Percentiles rank a stretch among this genome's conserved stretches.
Conservation (phyloP, 2,329 filamentous ascomycete genomes). For the Epichloe baconii region DNA sequence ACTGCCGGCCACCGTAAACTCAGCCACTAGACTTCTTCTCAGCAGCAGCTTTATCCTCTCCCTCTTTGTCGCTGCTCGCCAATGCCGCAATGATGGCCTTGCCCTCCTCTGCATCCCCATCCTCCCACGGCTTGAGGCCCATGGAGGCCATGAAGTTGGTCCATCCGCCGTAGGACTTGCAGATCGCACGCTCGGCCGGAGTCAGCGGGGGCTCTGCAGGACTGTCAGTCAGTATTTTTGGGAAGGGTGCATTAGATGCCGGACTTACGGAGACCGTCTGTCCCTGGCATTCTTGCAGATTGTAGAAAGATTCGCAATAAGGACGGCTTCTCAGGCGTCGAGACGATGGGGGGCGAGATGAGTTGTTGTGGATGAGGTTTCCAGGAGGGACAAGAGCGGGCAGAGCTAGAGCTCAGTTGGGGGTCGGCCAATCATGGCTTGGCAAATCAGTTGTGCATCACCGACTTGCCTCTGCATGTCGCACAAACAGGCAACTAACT, state of each 20-base stretch:
- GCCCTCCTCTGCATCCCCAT: neutral
- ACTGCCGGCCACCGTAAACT: neutral
- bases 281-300: neutral
- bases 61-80: neutral
- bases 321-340: neutral
- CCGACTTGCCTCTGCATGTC: too few species aligned
- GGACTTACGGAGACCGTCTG: neutral
- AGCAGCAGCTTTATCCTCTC: neutral
- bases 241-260: too few species aligned
- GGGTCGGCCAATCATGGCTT: too few species aligned
- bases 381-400: too few species aligned
- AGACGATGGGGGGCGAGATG: too few species aligned
- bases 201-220: conserved; percentile 1
- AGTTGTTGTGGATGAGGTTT: too few species aligned
- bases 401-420: too few species aligned
- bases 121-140: neutral
- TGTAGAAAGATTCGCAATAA: neutral
- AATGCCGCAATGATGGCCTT: conserved; percentile 1
- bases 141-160: conserved; percentile 1
- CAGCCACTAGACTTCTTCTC: neutral
- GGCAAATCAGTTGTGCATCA: too few species aligned
- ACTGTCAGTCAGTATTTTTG: neutral
- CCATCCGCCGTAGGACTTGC: conserved; percentile 3
- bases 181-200: neutral
- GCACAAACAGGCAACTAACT: too few species aligned